phyloP scores from a whole-genome alignment of 2,329 filamentous ascomycete species.

The Neocatenulostroma microsporum region DNA sequence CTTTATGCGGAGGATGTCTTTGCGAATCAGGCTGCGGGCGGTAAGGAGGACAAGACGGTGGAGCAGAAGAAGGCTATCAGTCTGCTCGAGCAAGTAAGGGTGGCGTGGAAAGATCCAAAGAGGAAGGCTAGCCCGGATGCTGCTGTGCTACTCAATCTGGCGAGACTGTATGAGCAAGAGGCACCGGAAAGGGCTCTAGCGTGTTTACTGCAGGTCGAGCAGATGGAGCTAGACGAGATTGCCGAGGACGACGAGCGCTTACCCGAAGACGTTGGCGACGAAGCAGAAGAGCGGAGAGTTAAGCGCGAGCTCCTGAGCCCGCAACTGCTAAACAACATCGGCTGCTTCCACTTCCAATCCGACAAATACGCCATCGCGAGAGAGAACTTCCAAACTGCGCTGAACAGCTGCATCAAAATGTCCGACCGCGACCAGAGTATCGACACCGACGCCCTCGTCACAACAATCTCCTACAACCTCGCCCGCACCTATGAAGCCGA shows the following conservation, averaged over 20 bases:
- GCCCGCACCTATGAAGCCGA: conserved; percentile 87
- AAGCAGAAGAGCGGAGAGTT: conserved; percentile 35
- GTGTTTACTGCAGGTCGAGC: conserved; percentile 84
- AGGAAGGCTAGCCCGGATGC: conserved; percentile 73
- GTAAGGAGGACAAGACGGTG: conserved; percentile 76
- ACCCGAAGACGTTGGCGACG: conserved; percentile 38
- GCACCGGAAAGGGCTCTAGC: conserved; percentile 84
- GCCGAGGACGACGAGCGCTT: conserved; percentile 55
- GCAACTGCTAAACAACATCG: conserved; percentile 93
- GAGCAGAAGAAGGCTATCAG: conserved; percentile 81
- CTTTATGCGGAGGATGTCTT: conserved; percentile 95
- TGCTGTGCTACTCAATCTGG: conserved; percentile 82
- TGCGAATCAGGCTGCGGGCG: conserved; percentile 59
- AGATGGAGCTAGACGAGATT: conserved; percentile 76
- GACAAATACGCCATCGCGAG: conserved; percentile 74
- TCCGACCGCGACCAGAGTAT: conserved; percentile 65
- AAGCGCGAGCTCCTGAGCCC: conserved; percentile 76
- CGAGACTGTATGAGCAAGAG: conserved; percentile 79
- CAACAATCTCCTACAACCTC: conserved; percentile 94
- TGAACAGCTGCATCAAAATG: conserved; percentile 78
- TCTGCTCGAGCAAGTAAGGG: conserved; percentile 75
- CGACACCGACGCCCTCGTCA: conserved; percentile 86
- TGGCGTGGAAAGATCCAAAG: conserved; percentile 87
- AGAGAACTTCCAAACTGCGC: conserved; percentile 83
- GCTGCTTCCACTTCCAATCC: conserved; percentile 85